Evolutionary conservation across 2,329 filamentous ascomycete genomes (phyloP).

Genomic region (Cercospora sesami): DNA sequence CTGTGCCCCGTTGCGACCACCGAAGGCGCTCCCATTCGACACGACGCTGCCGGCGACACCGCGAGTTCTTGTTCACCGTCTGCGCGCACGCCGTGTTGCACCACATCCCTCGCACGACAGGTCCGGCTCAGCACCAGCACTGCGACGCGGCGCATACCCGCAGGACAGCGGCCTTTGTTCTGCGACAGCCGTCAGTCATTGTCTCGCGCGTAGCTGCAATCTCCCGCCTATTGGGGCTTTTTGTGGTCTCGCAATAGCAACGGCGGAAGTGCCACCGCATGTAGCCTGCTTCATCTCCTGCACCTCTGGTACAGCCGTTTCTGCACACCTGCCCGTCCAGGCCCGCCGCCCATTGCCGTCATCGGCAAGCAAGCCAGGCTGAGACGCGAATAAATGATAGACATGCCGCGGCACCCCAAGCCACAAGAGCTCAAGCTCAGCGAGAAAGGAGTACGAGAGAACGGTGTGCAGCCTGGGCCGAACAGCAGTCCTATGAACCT

Average conservation of each 20-base stretch:
- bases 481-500: slow-evolving; percentile 40
- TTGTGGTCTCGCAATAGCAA: slow-evolving; percentile 23
- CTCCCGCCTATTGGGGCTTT: slow-evolving; percentile 23
- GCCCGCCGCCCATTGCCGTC: slow-evolving; percentile 28
- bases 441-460: slow-evolving; percentile 24
- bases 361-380: slow-evolving; percentile 21
- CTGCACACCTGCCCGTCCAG: slow-evolving; percentile 23
- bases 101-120: slow-evolving; percentile 11
- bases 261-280: slow-evolving; percentile 24
- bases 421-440: slow-evolving; percentile 37
- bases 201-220: slow-evolving; percentile 27
- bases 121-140: slow-evolving; percentile 14
- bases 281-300: slow-evolving; percentile 25
- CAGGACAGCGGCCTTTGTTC: slow-evolving; percentile 24
- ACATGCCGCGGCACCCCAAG: slow-evolving; percentile 37
- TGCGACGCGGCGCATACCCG: slow-evolving; percentile 8
- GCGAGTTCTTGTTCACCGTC: slow-evolving; percentile 7
- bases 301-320: slow-evolving; percentile 26
- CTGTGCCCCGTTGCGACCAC: slow-evolving; percentile 1
- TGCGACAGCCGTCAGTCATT: slow-evolving; percentile 28
- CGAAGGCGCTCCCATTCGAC: slow-evolving; percentile 6
- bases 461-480: slow-evolving; percentile 24
- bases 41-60: slow-evolving; percentile 13
- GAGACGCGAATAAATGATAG: slow-evolving; percentile 13
- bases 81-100: slow-evolving; percentile 7